Base-by-base conservation (phyloP, 2,329 filamentous ascomycete species). In the Alternaria sp. region DNA sequence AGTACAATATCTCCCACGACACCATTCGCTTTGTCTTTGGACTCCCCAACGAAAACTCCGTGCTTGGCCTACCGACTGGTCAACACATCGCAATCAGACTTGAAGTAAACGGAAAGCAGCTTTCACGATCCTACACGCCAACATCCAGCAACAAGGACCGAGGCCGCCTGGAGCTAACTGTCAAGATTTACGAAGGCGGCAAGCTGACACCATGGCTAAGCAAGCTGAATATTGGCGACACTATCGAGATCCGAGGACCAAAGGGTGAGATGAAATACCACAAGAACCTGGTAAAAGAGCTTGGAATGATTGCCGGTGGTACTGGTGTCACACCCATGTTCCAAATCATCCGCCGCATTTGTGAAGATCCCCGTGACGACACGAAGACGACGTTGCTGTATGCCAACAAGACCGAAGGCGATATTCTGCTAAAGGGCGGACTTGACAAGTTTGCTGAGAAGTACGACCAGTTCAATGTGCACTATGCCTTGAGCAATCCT, bases 261-360 rank as follows among this genome's bases (percentile, higher is more conserved):
- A 86, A 85, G 67, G 85, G 85, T 6, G 80, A 82, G 2, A 86
- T 86, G 83, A 78, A 78, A 8, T 86, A 86, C 67, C 51, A 57
- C 34, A 55, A 58, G 44, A 61, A 61, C 17, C 69, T 69, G 9
- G 77, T 76, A 13, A 79, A 77, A 56, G 71, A 77, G 36, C 80
- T 87, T 40, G 84, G 84, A 53, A 86, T 87, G 84, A 69, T 87
- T 1, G 84, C 83, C 1, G 84, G 84, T 34, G 82, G 82, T 14
- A 81, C 80, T 41, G 82, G 82, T 5, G 83, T 84, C 57, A 84
- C 85, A 1, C 84, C 85, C 3, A 85, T 86, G 82, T 86, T 81
- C 71, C 86, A 89, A 66, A 72, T 89, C 7, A 87, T 89, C 66
- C 82, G 86, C 4, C 84, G 85, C 42, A 86, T 89, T 53, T 87